Conservation (phyloP, 2,329 filamentous ascomycete genomes). For the Colletotrichum higginsianum region DNA sequence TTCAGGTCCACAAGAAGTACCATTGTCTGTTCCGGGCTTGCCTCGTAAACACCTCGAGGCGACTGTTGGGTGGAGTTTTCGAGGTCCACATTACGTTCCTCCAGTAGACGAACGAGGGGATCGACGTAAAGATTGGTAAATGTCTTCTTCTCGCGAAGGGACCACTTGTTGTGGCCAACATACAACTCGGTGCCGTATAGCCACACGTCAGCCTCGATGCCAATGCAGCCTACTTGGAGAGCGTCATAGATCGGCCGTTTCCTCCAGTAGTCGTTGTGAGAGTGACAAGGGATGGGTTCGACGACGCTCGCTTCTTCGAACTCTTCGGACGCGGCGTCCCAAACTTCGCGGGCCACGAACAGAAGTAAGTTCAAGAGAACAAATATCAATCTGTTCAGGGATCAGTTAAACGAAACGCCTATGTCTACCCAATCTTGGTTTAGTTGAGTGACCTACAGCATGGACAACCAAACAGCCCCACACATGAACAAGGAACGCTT, state of each 20-base stretch:
- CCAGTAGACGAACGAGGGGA: conserved; percentile 72
- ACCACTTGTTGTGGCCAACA: conserved; percentile 74
- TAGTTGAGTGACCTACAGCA: conserved; percentile 28
- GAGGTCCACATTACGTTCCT: conserved; percentile 63
- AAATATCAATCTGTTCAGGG: conserved; percentile 30
- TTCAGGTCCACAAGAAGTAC: conserved; percentile 81
- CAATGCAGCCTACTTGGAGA: conserved; percentile 70
- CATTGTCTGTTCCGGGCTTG: conserved; percentile 66
- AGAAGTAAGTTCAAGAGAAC: conserved; percentile 37
- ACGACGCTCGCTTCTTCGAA: conserved; percentile 48
- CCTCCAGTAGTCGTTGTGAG: conserved; percentile 81
- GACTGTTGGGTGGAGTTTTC: conserved; percentile 57
- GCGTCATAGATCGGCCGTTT: conserved; percentile 75
- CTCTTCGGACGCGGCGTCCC: conserved; percentile 21
- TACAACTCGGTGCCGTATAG: conserved; percentile 68
- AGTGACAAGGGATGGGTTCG: conserved; percentile 72
- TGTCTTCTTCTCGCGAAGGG: conserved; percentile 68
- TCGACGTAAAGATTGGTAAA: conserved; percentile 75
- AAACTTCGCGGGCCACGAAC: conserved; percentile 32
- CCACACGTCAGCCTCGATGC: conserved; percentile 81
- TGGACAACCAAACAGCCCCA: conserved; percentile 37
- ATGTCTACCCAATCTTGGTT: background rate
- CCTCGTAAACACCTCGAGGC: conserved; percentile 68
- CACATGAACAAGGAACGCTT: conserved; percentile 40
- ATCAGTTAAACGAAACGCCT: background rate